phyloP scores from a whole-genome alignment of 148 eudicot genomes.

The Talinum fruticosum region DNA sequence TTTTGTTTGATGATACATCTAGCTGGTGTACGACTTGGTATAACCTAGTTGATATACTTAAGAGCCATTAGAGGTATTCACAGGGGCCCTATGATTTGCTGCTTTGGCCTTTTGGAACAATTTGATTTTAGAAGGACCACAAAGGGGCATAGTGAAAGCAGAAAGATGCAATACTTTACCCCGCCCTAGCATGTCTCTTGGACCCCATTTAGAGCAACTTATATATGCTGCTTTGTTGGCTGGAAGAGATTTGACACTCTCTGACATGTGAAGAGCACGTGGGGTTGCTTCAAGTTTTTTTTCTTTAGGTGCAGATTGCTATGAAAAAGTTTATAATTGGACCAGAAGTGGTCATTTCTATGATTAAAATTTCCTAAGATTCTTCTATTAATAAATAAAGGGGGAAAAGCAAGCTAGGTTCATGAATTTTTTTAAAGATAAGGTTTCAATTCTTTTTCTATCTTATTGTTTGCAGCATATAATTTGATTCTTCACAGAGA shows the following conservation, averaged over 20 bases:
- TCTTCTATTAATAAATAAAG: not conserved
- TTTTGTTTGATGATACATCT: not conserved
- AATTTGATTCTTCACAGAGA: not conserved
- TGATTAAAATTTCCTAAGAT: not conserved
- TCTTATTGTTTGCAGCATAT: not conserved
- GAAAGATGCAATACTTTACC: constrained; percentile 22
- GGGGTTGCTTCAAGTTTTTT: constrained; percentile 22
- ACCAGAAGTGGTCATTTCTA: constrained; percentile 13
- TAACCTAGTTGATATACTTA: not conserved
- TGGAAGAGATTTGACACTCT: constrained; percentile 15
- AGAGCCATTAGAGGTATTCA: not conserved
- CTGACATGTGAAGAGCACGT: constrained; percentile 30
- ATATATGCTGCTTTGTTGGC: constrained; percentile 2
- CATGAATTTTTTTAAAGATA: not conserved
- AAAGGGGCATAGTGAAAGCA: constrained; percentile 11
- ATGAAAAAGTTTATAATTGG: constrained; percentile 17
- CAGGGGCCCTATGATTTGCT: constrained; percentile 17
- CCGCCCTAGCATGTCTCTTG: constrained; percentile 1
- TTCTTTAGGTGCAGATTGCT: not conserved
- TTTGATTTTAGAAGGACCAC: constrained; percentile 29
- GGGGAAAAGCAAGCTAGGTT: not conserved
- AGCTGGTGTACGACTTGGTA: not conserved
- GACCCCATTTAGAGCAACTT: constrained; percentile 21
- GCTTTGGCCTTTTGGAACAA: constrained; percentile 34
- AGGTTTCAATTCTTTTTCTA: constrained; percentile 3